A percentile compares a stretch with the other conserved stretches of the same genome.
phyloP scores from a whole-genome alignment of 495 filamentous ascomycete species.

The Cetradonia linearis region DNA sequence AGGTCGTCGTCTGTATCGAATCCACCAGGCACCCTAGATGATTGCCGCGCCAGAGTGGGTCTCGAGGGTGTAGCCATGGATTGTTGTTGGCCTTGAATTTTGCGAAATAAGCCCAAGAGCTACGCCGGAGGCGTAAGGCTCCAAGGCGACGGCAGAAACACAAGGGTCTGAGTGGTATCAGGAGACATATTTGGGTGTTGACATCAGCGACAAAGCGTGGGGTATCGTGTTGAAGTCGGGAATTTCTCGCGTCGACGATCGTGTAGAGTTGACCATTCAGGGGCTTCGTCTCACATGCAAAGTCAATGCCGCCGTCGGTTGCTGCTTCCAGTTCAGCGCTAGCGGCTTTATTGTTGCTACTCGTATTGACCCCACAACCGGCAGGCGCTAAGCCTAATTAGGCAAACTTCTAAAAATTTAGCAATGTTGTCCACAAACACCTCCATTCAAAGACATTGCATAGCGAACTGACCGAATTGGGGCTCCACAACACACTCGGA shows the following conservation, averaged over 20 bases:
- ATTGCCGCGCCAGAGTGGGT: constrained; percentile 20
- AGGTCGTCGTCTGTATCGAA: constrained; percentile 33
- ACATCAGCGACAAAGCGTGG: constrained; percentile 3
- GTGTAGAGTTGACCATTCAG: constrained; percentile 3
- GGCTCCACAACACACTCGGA: neutral
- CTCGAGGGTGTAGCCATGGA: constrained; percentile 21
- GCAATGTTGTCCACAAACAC: neutral
- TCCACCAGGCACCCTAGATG: constrained; percentile 30
- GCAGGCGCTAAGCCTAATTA: too few relatives aligned
- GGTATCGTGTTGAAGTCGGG: constrained; percentile 2
- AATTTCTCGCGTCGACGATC: constrained; percentile 4
- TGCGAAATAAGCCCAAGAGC: neutral
- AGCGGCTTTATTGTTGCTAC: too few relatives aligned
- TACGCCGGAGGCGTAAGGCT: neutral
- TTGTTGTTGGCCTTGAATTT: neutral
- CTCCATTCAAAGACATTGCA: neutral
- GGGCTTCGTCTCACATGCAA: neutral
- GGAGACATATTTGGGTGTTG: neutral
- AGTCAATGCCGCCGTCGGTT: too few relatives aligned
- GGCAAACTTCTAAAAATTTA: neutral
- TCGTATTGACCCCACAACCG: too few relatives aligned
- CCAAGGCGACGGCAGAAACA: neutral
- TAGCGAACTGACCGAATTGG: neutral
- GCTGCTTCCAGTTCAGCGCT: too few relatives aligned
- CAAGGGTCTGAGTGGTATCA: neutral